These are phyloP conservation scores for Xylariales sp. DNA, from an alignment of 2,329 filamentous ascomycete species.

Conservation along the genomic window DNA sequence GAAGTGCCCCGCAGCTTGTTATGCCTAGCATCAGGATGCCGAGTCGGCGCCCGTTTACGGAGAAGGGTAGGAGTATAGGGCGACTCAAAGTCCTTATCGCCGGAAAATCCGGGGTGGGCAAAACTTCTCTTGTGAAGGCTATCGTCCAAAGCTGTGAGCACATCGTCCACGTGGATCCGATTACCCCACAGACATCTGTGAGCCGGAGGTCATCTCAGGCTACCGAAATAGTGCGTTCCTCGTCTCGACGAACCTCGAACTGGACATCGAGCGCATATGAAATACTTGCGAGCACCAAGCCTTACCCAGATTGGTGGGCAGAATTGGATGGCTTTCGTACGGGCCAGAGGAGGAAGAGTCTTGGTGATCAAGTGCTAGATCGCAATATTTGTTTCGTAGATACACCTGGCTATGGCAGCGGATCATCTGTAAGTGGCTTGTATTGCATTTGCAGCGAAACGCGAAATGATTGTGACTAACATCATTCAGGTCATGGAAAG, in stretches of 20 bases:
- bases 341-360: constrained; percentile 62
- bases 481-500: constrained; percentile 42
- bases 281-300: constrained; percentile 73
- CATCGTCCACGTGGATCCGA: constrained; percentile 86
- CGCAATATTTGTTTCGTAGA: constrained; percentile 94
- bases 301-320: constrained; percentile 88
- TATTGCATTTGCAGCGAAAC: too few species aligned
- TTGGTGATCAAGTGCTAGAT: constrained; percentile 75
- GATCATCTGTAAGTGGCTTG: constrained; percentile 50
- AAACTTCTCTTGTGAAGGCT: constrained; percentile 83
- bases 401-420: constrained; percentile 60
- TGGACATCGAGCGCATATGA: constrained; percentile 51
- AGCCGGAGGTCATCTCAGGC: constrained; percentile 9
- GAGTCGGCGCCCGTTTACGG: constrained; percentile 81
- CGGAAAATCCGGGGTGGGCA: constrained; percentile 75
- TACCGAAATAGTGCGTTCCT: constrained; percentile 7
- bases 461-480: too few species aligned
- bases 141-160: constrained; percentile 84
- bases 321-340: constrained; percentile 64
- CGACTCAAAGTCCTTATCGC: constrained; percentile 86
- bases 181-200: constrained; percentile 30
- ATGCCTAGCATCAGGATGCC: constrained; percentile 97
- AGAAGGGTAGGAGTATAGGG: constrained; percentile 77
- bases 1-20: constrained; percentile 72
- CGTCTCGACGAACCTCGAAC: constrained; percentile 17